Base-by-base conservation (phyloP, 306 rosid genomes). In the Cicer arietinum region DNA sequence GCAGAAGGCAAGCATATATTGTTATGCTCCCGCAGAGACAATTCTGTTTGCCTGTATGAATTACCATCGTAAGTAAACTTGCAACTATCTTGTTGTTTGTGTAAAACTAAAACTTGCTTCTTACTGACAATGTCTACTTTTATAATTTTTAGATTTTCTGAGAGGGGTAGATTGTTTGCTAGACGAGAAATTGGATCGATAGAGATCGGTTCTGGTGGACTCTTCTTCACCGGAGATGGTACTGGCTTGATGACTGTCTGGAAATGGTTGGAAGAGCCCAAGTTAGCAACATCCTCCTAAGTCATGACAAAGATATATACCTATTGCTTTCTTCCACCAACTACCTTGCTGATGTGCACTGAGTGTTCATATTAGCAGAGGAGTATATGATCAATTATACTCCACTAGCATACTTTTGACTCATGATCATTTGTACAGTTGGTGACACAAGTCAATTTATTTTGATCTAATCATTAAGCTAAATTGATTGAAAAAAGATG, bases 21-120 rank as follows among this genome's bases (percentile, higher is more conserved):
- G 47, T 70, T 70, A 46, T 82, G 81, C 73, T 88, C 88, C 1
- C 52, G 50, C 45, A 51, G 42, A 70, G 80, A 89, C 80, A 77
- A 81, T 67, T 65, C 79, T 7, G 88, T 86, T 39, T 47, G 59
- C 18, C 6, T 85, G 20, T 81, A 81, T n/a, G 89, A 83, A 37
- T 48, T 85, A 16, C 86, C 89, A 70, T 79, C 79, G 89, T 88
- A 59, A 75, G 90, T 88, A 16, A 48, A 10, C 10, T 39, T 8
- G 10, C 8, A 20, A 69, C 37, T n/a, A 46, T 40, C 45, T 60
- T 18, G 8, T 73, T 45, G 6, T 30, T 30, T 6, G 0, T 45
- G 47, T 5, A 14, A 14, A 57, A 14, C 50, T 22, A 5, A 6
- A 10, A n/a, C 9, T 10, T 6, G 25, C 16, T 52, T 1, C 14